Evolutionary conservation across 192 early-diverging fungal genomes (phyloP), one percentile per base, ranked within the genome.

Genomic region (Dispira simplex): DNA sequence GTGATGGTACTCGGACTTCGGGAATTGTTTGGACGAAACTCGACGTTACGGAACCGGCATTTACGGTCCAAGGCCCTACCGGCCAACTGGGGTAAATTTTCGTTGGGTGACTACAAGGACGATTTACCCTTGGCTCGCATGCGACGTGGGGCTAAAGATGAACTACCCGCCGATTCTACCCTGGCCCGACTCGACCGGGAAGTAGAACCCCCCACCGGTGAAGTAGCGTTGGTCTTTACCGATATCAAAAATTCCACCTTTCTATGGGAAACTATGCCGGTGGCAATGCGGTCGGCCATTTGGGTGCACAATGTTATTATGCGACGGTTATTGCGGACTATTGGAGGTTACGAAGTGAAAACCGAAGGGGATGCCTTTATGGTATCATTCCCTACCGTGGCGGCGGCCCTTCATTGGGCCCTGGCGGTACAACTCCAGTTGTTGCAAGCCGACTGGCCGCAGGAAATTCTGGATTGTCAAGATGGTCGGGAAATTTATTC

Each of bases 281-380:
- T 77, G 23, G 90, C 85, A 0, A 95, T 95, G 92, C 77, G 85
- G 51, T 77, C 81, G 55, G 90, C 92, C 1, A 89, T 93, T 69
- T 88, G 90, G 71, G 79, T 85, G 18, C 92, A 95, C 70, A 89
- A 92, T 66, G 62, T 71, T 46, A 77, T 88, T 6, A 90, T 95
- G 89, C 79, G 92, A 11, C 81, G 87, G 58, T 79, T 85, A 49
- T 73, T 95, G 39, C 82, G 87, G 54, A 80, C 79, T 25, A 84
- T 87, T 52, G 89, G 91, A 44, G 92, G 92, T 20, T 95, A 95
- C 64, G 92, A 95, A 66, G 92, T 95, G 48, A 95, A 95, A 68
- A 95, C 90, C 1, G 92, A 95, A 75, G 92, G 92, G 54, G 92
- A 95, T 66, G 90, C 90, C 18, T 89, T 95, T 67, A 95, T 95